Percentiles rank a stretch among this genome's conserved stretches.
These are phyloP conservation scores for Talaromyces rugulosus DNA, from an alignment of 2,329 filamentous ascomycete genomes.

Conservation along the genomic window DNA sequence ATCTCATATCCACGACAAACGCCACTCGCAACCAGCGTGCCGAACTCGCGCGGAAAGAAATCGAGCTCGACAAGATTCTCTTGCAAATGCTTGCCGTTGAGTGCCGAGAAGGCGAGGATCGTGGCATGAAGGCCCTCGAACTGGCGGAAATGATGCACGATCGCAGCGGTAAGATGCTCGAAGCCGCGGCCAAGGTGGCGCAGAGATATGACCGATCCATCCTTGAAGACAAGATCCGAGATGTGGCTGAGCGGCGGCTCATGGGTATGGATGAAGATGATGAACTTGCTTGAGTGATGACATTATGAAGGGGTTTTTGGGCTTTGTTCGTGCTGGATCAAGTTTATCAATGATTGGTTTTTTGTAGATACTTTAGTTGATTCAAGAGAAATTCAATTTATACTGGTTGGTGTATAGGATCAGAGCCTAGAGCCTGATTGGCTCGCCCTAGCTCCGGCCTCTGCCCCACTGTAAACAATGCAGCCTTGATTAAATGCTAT, in stretches of 20 bases:
- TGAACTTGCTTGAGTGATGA: constrained; percentile 30
- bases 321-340: not conserved
- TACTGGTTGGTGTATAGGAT: not conserved
- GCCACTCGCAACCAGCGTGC: constrained; percentile 61
- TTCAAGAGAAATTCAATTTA: not conserved
- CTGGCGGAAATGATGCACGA: constrained; percentile 83
- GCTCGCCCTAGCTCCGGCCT: not conserved
- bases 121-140: constrained; percentile 91
- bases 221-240: constrained; percentile 84
- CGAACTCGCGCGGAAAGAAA: constrained; percentile 65
- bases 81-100: constrained; percentile 85
- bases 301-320: not conserved
- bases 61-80: constrained; percentile 85
- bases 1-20: constrained; percentile 66
- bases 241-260: constrained; percentile 69
- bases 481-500: too few species aligned
- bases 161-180: constrained; percentile 79
- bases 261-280: constrained; percentile 58
- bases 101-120: constrained; percentile 87
- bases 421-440: not conserved
- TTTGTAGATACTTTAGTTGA: not conserved
- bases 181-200: constrained; percentile 86
- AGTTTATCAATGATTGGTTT: not conserved
- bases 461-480: not conserved
- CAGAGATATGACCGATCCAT: constrained; percentile 75